Evolutionary conservation across 225 moss, liverwort and hornwort genomes (phyloP).

Genomic region (Antitrichia curtipendula): DNA sequence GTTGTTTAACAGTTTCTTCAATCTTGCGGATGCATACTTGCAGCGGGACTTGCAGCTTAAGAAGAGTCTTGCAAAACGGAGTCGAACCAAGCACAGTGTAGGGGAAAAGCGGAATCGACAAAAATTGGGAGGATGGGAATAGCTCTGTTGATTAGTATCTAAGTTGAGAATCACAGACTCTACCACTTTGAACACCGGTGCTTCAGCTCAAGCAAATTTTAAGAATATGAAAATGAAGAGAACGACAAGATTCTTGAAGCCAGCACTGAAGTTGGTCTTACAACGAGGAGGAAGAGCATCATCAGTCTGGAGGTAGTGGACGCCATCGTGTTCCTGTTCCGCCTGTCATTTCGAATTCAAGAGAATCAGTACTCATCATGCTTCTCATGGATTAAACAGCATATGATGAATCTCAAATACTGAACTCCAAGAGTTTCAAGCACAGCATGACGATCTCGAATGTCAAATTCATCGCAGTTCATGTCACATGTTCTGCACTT

Average conservation of each 20-base stretch:
- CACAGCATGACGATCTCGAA: not conserved
- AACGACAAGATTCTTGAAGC: not conserved
- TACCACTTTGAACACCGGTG: too few relatives aligned
- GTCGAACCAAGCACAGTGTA: not conserved
- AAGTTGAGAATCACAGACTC: not conserved
- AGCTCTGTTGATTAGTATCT: not conserved
- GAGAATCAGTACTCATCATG: not conserved
- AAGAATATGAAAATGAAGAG: not conserved
- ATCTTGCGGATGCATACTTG: not conserved
- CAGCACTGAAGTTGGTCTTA: not conserved
- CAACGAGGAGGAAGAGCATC: conserved; percentile 19
- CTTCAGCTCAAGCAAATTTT: not conserved
- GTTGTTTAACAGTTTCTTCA: too few relatives aligned
- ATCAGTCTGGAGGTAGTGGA: not conserved
- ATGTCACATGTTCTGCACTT: not conserved
- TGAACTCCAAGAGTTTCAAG: not conserved
- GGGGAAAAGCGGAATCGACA: not conserved
- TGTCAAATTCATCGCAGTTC: not conserved
- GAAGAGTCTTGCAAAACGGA: not conserved
- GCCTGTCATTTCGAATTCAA: not conserved
- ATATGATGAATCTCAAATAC: not conserved
- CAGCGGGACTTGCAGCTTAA: not conserved
- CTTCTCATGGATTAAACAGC: not conserved
- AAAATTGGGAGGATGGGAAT: not conserved
- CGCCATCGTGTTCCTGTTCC: not conserved